Evolutionary conservation across 1,284 basidiomycete genomes (phyloP), one percentile per base, ranked within the genome.

Genomic region (Xanthoconium separans): DNA sequence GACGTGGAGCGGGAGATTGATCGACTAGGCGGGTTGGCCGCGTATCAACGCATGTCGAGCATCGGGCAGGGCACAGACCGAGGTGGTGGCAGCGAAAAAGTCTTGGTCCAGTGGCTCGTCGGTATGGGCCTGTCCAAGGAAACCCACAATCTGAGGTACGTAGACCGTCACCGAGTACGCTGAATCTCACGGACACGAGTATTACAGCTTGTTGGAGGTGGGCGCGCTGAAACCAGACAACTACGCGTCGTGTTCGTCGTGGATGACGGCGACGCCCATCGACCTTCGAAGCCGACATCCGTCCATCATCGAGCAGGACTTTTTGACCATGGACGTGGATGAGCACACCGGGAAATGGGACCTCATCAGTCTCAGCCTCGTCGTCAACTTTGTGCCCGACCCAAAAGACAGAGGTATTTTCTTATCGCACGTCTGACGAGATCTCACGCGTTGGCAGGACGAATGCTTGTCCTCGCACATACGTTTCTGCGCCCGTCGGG

Each of bases 341-440:
- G 70, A 78, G 53, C 73, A 86, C 59, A 64, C 69, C 2, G 73
- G 70, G 51, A 76, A 75, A 60, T 95, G 91, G 85, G 87, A 92
- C 62, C 63, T 86, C 20, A 80, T 95, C 55, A 93, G 90, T 66
- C 80, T 93, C 30, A 93, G 91, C 64, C 73, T 95, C 30, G 93
- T 95, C 5, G 70, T 95, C 4, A 95, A 95, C 64, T 95, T 94
- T 66, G 90, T 93, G 0, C 85, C 89, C n/a, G 80, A 85, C 31
- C 74, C 87, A 0, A 73, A 74, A 50, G 84, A 91, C 52, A 73
- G 93, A 83, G 93, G 92, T 91, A 57, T 4, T 1, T 46, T 13
- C 6, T 39, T 27, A 6, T 27, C 27, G 18, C 30, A 16, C n/a
- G 42, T 27, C 31, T 34, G 36, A 42, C 34, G 10, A 47, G 16